A percentile compares a stretch with the other conserved stretches of the same genome.
Conservation (phyloP, 2,329 filamentous ascomycete species). For the Calonectria naviculata region DNA sequence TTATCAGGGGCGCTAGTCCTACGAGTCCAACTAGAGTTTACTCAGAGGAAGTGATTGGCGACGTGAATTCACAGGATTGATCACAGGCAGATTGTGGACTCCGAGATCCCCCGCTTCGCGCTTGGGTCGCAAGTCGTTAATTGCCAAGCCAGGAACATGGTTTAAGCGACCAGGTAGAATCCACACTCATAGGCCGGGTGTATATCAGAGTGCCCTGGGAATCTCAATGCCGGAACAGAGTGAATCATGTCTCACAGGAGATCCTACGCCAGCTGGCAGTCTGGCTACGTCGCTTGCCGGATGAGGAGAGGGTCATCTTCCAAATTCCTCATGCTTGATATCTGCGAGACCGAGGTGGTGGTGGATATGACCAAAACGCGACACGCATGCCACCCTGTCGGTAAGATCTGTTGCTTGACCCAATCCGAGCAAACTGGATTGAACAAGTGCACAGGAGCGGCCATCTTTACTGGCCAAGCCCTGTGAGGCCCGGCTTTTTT, state of each 20-base stretch:
- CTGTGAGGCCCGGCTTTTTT: background rate
- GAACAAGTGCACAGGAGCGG: background rate
- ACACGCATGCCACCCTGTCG: background rate
- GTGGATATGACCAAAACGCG: background rate
- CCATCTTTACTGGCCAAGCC: background rate
- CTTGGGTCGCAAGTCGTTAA: background rate
- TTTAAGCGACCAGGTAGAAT: background rate
- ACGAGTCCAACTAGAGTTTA: background rate
- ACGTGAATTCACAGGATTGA: background rate
- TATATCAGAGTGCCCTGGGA: background rate
- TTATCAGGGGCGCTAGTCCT: background rate
- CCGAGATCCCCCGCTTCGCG: background rate
- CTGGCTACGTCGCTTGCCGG: background rate
- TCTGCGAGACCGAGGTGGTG: background rate
- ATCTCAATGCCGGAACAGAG: background rate
- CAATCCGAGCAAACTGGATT: constrained; percentile 10
- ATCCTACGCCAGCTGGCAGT: background rate
- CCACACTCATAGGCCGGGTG: background rate
- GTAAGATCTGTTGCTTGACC: background rate
- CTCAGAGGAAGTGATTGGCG: background rate
- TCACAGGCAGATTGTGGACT: too few species aligned
- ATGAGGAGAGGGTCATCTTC: background rate
- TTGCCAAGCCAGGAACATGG: background rate
- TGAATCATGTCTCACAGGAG: background rate
- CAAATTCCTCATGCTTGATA: background rate